phyloP scores from a whole-genome alignment of 495 filamentous ascomycete species.

The Penicillium angulare region DNA sequence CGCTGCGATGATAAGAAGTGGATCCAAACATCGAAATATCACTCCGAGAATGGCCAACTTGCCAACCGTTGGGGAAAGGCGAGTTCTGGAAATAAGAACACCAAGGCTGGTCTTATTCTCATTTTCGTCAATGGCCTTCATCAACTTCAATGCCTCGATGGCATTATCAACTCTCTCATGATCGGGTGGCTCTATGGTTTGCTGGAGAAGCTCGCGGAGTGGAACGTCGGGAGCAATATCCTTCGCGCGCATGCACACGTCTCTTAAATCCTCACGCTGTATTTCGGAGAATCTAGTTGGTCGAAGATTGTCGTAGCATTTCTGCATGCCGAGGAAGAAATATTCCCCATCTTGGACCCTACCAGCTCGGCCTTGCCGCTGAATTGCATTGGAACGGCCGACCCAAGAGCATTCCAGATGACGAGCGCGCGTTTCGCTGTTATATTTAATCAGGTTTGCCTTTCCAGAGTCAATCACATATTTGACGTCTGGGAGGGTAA shows the following conservation, averaged over 20 bases:
- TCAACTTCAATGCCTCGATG: conserved; percentile 39
- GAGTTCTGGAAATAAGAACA: conserved; percentile 43
- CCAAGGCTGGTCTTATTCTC: conserved; percentile 56
- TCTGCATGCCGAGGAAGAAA: conserved; percentile 52
- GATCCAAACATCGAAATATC: conserved; percentile 61
- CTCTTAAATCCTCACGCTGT: conserved; percentile 12
- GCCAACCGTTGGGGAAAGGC: conserved; percentile 50
- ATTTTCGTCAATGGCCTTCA: conserved; percentile 49
- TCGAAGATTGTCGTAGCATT: conserved; percentile 48
- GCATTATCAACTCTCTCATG: conserved; percentile 41
- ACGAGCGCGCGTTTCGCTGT: conserved; percentile 42
- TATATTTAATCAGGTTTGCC: conserved; percentile 50
- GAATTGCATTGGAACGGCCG: conserved; percentile 53
- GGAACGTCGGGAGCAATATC: background rate
- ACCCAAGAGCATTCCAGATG: conserved; percentile 51
- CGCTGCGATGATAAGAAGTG: conserved; percentile 54
- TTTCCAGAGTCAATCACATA: conserved; percentile 59
- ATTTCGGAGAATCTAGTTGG: conserved; percentile 45
- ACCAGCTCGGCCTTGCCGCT: conserved; percentile 59
- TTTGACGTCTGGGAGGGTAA: conserved; percentile 59
- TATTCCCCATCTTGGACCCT: conserved; percentile 59
- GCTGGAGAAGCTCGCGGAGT: conserved; percentile 47
- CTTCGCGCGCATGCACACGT: conserved; percentile 17
- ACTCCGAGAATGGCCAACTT: conserved; percentile 60
- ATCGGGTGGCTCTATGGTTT: conserved; percentile 54